Conservation (phyloP, 108 stramenopile species). For the Fragilariopsis cylindrus region DNA sequence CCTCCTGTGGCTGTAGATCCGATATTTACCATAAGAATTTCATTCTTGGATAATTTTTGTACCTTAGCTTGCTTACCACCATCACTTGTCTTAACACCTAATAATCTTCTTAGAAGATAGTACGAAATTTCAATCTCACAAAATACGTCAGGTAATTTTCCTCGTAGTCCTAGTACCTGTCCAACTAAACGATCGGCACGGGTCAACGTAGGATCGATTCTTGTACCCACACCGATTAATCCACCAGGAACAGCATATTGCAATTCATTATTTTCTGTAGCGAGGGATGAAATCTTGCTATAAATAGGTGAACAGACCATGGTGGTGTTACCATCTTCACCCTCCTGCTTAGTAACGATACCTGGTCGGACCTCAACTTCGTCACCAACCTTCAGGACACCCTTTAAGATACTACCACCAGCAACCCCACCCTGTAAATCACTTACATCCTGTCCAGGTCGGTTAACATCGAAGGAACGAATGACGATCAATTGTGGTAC, state of each 20-base stretch:
- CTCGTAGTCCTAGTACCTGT: constrained; percentile 96
- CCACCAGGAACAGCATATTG: constrained; percentile 99
- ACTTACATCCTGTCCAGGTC: constrained; percentile 97
- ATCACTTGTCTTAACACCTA: constrained; percentile 98
- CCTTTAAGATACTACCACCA: constrained; percentile 97
- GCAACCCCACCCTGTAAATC: constrained; percentile 98
- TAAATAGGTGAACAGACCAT: constrained; percentile 94
- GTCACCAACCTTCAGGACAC: constrained; percentile 96
- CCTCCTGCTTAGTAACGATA: constrained; percentile 94
- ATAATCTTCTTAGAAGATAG: constrained; percentile 94
- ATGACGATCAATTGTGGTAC: constrained; percentile 97
- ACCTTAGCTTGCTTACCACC: constrained; percentile 99
- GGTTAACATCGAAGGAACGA: constrained; percentile 99
- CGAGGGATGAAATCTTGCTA: constrained; percentile 86
- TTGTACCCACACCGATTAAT: constrained; percentile 98
- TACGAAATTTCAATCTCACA: constrained; percentile 98
- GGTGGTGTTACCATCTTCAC: constrained; percentile 74
- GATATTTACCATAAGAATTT: constrained; percentile 99
- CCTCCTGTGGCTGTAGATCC: constrained; percentile 98
- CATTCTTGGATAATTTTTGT: constrained; percentile 92
- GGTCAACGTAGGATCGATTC: constrained; percentile 98
- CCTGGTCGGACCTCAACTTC: constrained; percentile 99
- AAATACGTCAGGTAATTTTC: constrained; percentile 97
- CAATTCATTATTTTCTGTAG: constrained; percentile 96
- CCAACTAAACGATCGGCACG: constrained; percentile 99